These are phyloP conservation scores for Colletotrichum sp. DNA, from an alignment of 2,329 filamentous ascomycete genomes.

Conservation along the genomic window DNA sequence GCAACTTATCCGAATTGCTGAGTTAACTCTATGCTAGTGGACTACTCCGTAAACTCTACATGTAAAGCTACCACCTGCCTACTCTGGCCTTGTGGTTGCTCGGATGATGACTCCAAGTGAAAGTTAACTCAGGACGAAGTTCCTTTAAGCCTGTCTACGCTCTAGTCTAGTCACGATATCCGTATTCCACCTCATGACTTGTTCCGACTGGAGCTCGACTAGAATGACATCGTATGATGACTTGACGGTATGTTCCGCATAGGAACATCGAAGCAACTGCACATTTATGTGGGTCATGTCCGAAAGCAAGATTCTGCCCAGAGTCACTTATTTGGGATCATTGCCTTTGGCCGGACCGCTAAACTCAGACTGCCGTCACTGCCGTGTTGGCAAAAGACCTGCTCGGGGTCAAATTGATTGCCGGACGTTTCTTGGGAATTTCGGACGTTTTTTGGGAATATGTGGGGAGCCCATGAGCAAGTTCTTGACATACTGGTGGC, in stretches of 20 bases:
- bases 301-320: not conserved
- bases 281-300: not conserved
- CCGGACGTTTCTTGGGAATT: not conserved
- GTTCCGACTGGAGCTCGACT: not conserved
- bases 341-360: not conserved
- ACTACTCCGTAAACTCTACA: not conserved
- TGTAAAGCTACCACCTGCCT: not conserved
- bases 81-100: not conserved
- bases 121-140: not conserved
- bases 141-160: fast-evolving
- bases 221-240: not conserved
- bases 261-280: not conserved
- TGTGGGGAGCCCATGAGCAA: not conserved
- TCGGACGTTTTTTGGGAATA: not conserved
- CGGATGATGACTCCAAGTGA: not conserved
- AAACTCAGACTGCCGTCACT: not conserved
- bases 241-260: not conserved
- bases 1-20: not conserved
- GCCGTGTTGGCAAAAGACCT: not conserved
- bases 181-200: not conserved
- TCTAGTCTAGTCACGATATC: not conserved
- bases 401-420: not conserved
- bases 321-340: not conserved
- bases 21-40: not conserved
- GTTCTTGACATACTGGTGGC: not conserved